Base-by-base conservation (phyloP, 2,329 filamentous ascomycete genomes). In the Ilyonectria mors-panacis region DNA sequence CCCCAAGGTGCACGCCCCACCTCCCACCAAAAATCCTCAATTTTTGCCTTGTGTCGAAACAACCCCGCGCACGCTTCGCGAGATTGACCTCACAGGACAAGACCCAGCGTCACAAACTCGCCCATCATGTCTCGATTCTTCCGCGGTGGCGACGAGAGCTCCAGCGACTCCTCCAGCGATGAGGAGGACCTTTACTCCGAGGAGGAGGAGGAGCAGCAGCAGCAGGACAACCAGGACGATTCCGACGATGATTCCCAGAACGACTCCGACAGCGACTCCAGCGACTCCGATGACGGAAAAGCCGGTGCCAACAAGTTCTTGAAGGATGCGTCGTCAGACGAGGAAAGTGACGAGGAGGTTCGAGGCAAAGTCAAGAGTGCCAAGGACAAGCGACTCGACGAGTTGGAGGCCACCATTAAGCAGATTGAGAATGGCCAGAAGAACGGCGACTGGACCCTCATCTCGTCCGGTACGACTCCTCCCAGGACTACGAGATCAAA, bases 381-480 rank as follows among this genome's bases (percentile, higher is more conserved):
- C 78, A 98, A 98, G 85, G 94, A 98, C 86, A 99, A 99, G 89
- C 91, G 96, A 70, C 88, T 94, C 73, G 95, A 98, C 79, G 97
- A 98, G 83, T 88, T 99, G 68, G 95, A 99, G 82, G 89, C 90
- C 67, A 97, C 92, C 48, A 93, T 98, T 78, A 92, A 93, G 81
- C 85, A 93, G 78, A 98, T 99, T 78, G 95, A 98, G 81, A 99
- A 99, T 85, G 95, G 94, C 69, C 88, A 96, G 83, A 98, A 97
- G 88, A 99, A 98, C 79, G 94, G 93, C 79, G 96, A 99, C 84
- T 99, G 96, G 96, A 93, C 92, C 73, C 91, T 95, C 70, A 97
- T 98, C 75, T 93, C 94, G 70, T 89, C 90, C 79, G 94, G 95
- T 97, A 88, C 51, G 71, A 68, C 7, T 44, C 30, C 44, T 21